A percentile compares a stretch with the other conserved stretches of the same genome.
Conservation (phyloP, 2,329 filamentous ascomycete species). For the Helminthosporium solani region DNA sequence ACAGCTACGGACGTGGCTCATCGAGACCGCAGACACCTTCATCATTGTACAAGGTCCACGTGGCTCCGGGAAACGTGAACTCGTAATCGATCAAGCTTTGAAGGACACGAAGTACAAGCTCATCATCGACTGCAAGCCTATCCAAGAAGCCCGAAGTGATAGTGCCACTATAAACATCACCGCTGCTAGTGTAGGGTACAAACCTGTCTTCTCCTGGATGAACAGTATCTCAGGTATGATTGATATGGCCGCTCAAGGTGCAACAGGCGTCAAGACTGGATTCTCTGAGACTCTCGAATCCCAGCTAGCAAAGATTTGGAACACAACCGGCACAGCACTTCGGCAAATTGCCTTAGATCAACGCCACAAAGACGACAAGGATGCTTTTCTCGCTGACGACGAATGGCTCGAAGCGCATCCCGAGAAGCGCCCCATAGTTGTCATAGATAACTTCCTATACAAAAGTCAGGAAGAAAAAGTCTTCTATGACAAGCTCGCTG, state of each 20-base stretch:
- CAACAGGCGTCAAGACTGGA: conserved; percentile 89
- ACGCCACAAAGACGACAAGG: conserved; percentile 71
- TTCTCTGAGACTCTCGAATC: conserved; percentile 92
- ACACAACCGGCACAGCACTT: conserved; percentile 77
- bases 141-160: conserved; percentile 88
- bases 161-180: conserved; percentile 79
- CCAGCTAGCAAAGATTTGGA: conserved; percentile 85
- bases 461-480: conserved; percentile 58
- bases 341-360: conserved; percentile 72
- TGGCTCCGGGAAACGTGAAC: conserved; percentile 85
- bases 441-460: conserved; percentile 90
- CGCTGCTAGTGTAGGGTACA: conserved; percentile 81
- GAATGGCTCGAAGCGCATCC: conserved; percentile 89
- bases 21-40: conserved; percentile 87
- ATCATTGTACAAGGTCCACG: conserved; percentile 90
- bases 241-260: conserved; percentile 89
- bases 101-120: conserved; percentile 75
- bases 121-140: conserved; percentile 87
- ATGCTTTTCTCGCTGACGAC: conserved; percentile 72
- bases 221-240: conserved; percentile 91
- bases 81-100: conserved; percentile 82
- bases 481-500: conserved; percentile 61
- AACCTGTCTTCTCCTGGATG: conserved; percentile 93
- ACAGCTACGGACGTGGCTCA: conserved; percentile 79
- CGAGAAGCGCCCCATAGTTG: conserved; percentile 76